These are phyloP conservation scores for Themeda triandra DNA, from an alignment of 176 grass and related monocot genomes.

Conservation along the genomic window DNA sequence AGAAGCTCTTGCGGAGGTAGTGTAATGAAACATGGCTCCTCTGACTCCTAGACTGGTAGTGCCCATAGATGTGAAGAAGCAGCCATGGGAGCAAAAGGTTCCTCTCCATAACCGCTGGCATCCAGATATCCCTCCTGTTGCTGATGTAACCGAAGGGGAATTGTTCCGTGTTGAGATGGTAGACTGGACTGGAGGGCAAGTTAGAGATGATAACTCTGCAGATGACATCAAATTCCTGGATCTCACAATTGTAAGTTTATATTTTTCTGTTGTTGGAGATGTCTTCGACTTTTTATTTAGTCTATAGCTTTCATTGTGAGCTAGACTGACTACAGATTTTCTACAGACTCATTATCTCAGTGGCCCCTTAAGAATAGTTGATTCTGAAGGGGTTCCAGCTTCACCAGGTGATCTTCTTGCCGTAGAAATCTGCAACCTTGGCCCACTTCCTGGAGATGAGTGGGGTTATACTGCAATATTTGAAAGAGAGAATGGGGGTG, in stretches of 20 bases:
- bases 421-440: slow-evolving; percentile 89
- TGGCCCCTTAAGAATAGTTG: slow-evolving; percentile 78
- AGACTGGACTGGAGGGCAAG: slow-evolving; percentile 64
- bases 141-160: slow-evolving; percentile 78
- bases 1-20: background rate
- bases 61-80: slow-evolving; percentile 80
- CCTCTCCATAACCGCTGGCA: slow-evolving; percentile 91
- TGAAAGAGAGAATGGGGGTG: slow-evolving; percentile 90
- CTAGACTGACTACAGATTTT: slow-evolving; percentile 13
- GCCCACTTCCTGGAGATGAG: slow-evolving; percentile 78
- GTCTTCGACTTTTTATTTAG: background rate
- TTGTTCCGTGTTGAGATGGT: slow-evolving; percentile 86
- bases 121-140: slow-evolving; percentile 72
- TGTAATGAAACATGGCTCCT: slow-evolving; percentile 54
- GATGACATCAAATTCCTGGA: slow-evolving; percentile 77
- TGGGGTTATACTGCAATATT: slow-evolving; percentile 95
- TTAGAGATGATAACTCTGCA: slow-evolving; percentile 72
- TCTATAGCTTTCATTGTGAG: background rate
- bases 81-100: slow-evolving; percentile 77
- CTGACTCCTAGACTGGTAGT: slow-evolving; percentile 68
- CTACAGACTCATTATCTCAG: slow-evolving; percentile 84
- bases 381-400: slow-evolving; percentile 73
- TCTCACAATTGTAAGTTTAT: slow-evolving; percentile 56
- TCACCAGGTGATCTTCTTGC: slow-evolving; percentile 84
- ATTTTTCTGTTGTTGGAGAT: slow-evolving; percentile 6